These are phyloP conservation scores for Corynespora cassiicola DNA, from an alignment of 2,329 filamentous ascomycete genomes.

Conservation along the genomic window DNA sequence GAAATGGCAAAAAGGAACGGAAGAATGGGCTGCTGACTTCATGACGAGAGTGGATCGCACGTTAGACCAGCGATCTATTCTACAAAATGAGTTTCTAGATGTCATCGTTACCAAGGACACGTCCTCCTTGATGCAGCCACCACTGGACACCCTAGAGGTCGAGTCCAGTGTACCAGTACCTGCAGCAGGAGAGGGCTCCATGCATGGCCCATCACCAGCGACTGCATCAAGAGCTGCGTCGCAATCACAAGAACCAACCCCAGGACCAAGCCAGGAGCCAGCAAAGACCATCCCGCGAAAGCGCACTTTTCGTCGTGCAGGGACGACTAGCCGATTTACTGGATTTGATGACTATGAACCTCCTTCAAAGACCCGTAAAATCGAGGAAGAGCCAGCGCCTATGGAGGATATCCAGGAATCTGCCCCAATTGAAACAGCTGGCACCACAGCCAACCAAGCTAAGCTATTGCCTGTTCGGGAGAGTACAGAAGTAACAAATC, in stretches of 20 bases:
- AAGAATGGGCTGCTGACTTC: constrained; percentile 74
- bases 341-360: constrained; percentile 69
- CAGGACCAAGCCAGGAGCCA: constrained; percentile 23
- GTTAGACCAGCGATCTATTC: constrained; percentile 81
- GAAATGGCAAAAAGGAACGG: constrained; percentile 48
- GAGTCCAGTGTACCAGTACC: constrained; percentile 24
- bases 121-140: constrained; percentile 70
- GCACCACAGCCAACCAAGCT: no score
- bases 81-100: constrained; percentile 91
- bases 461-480: constrained; percentile 46
- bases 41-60: constrained; percentile 72
- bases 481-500: constrained; percentile 36
- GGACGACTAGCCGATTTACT: constrained; percentile 66
- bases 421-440: no score
- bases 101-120: constrained; percentile 85
- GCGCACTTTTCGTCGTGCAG: constrained; percentile 40
- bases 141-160: constrained; percentile 52
- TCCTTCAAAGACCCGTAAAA: constrained; percentile 35
- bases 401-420: constrained; percentile 34
- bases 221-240: constrained; percentile 23
- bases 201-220: constrained; percentile 21
- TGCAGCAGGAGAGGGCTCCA: constrained; percentile 14
- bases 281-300: constrained; percentile 35
- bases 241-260: constrained; percentile 21
- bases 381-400: constrained; percentile 22